Conservation (phyloP, 164 flowering plant genomes). For the Chimonanthus praecox region DNA sequence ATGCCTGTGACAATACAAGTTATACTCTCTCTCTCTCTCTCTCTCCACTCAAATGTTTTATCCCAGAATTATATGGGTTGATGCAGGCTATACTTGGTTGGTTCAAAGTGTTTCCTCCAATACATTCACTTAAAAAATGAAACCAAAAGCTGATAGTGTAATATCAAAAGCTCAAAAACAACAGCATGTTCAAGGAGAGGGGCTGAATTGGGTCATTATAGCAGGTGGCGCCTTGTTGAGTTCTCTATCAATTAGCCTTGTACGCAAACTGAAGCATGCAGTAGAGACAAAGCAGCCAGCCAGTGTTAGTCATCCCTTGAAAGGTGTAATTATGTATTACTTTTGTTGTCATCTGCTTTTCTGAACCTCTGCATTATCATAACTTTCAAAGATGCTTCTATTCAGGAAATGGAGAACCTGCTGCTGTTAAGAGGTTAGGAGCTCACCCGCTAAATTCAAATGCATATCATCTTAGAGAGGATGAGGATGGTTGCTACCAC, state of each 20-base stretch:
- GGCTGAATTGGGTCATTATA: conserved; percentile 82
- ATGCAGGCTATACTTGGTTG: conserved; percentile 34
- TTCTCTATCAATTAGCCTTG: conserved; percentile 75
- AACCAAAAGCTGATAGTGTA: conserved; percentile 37
- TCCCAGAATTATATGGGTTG: neutral
- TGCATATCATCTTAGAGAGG: conserved; percentile 47
- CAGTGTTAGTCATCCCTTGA: conserved; percentile 26
- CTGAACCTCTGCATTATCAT: neutral
- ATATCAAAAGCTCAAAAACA: conserved; percentile 36
- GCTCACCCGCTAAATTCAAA: conserved; percentile 42
- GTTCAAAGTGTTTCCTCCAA: conserved; percentile 15
- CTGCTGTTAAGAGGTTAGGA: conserved; percentile 37
- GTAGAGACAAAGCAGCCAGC: conserved; percentile 46
- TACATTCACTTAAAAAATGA: conserved; percentile 43
- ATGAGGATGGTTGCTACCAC: conserved; percentile 56
- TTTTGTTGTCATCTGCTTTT: conserved; percentile 5
- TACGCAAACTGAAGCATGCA: conserved; percentile 81
- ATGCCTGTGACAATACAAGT: no score
- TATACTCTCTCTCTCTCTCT: no score
- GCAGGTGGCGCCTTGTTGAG: conserved; percentile 93
- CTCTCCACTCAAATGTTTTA: no score
- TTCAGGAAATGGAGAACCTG: conserved; percentile 49
- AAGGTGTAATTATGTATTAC: conserved; percentile 25
- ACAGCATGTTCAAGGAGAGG: conserved; percentile 42
- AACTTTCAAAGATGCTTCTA: conserved; percentile 10